Evolutionary conservation across 768 basidiomycete genomes (phyloP).

Genomic region (Boletus reticulatus): DNA sequence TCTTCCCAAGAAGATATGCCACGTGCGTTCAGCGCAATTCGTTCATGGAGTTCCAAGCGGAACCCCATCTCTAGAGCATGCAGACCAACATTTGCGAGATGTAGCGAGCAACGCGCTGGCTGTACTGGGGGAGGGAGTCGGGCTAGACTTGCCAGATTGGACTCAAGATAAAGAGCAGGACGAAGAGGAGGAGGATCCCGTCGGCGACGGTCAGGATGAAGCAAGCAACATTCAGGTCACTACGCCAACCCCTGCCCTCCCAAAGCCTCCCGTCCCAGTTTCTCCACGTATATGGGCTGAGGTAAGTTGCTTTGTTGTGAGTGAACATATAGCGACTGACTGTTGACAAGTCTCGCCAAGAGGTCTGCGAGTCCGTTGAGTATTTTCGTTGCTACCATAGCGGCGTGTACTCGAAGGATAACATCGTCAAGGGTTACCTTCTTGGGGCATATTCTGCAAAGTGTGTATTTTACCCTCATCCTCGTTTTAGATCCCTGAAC

Average conservation of each 20-base stretch:
- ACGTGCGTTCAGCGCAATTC: not conserved
- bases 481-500: slow-evolving; percentile 9
- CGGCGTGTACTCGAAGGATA: slow-evolving; percentile 67
- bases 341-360: slow-evolving; percentile 65
- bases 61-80: slow-evolving; percentile 10
- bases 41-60: not conserved
- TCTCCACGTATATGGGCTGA: slow-evolving; percentile 45
- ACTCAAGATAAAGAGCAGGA: slow-evolving; percentile 23
- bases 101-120: slow-evolving; percentile 13
- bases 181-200: slow-evolving; percentile 7
- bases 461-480: slow-evolving; percentile 36
- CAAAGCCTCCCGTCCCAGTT: slow-evolving; percentile 22
- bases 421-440: slow-evolving; percentile 71
- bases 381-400: slow-evolving; percentile 71
- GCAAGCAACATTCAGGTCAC: slow-evolving; percentile 12
- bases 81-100: slow-evolving; percentile 20
- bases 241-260: not conserved
- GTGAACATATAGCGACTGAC: not conserved
- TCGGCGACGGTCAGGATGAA: slow-evolving; percentile 8
- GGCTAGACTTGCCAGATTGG: slow-evolving; percentile 20
- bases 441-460: slow-evolving; percentile 66
- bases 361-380: slow-evolving; percentile 77
- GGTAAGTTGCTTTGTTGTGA: slow-evolving; percentile 28
- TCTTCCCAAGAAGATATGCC: slow-evolving; percentile 18
- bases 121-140: slow-evolving; percentile 2